Evolutionary conservation across 768 basidiomycete species (phyloP), one percentile per base, ranked within the genome.

Genomic region (Saitozyma sp.): DNA sequence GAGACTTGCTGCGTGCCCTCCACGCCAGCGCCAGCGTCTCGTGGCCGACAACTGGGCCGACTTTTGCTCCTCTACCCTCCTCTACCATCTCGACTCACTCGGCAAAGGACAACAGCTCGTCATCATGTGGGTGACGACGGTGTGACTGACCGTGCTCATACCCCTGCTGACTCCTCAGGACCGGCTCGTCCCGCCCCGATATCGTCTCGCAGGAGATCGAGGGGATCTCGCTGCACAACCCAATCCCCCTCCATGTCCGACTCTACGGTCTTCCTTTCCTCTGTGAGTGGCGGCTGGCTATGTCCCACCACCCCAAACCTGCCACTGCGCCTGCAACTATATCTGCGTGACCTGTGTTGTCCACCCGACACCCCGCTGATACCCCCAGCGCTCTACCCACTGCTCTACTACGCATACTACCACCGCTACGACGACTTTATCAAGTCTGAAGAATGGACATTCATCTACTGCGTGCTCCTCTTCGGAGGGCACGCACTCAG

Each of bases 381-480:
- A 45, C 45, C 43, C 19, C 6, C 49, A 73, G 61, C 76, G 9
- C 66, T 80, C 50, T 83, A 82, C 66, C 80, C 82, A 0, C 20
- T 80, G 5, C 76, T 81, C 17, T 80, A 79, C 61, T 96, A 95
- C 78, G 89, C 93, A 19, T 98, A 97, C 83, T 91, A 88, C 71
- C 79, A 92, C 80, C 88, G 85, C 79, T 96, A 97, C 79, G 91
- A 95, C 71, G 82, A 87, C 64, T 96, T 91, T 89, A 82, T 97
- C 58, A 85, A 88, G 73, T 91, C 90, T 61, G 92, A 95, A 80
- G 95, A 98, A 78, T 98, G 94, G 94, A 95, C 96, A 0, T 99
- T 98, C 77, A 85, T 98, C 19, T 90, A 89, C 43, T 92, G 89
- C 67, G 88, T 94, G 13, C 81, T 86, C 3, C 85, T 99, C 8